phyloP scores from a whole-genome alignment of 306 rosid species.

The Astragalus membranaceus region DNA sequence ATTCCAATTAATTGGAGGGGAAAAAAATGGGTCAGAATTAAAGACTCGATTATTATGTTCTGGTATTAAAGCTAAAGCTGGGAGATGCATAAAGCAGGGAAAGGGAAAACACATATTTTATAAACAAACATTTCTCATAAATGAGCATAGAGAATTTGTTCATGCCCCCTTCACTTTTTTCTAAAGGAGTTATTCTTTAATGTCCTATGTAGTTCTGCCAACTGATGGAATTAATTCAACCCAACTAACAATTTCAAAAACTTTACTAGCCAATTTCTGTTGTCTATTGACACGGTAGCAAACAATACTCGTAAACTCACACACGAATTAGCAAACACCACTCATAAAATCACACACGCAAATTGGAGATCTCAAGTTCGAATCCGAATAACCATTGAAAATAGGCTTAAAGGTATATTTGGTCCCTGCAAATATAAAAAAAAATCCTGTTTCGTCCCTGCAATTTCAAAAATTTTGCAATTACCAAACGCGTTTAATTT shows the following conservation, averaged over 20 bases:
- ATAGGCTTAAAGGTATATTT: too few species aligned
- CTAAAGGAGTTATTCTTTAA: constrained; percentile 2
- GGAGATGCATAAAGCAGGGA: background rate
- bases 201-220: background rate
- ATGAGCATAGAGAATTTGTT: background rate
- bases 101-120: constrained; percentile 9
- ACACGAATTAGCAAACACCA: too few species aligned
- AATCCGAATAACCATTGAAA: too few species aligned
- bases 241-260: constrained; percentile 1
- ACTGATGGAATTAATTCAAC: constrained; percentile 8
- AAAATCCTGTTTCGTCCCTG: too few species aligned
- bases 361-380: too few species aligned
- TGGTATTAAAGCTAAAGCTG: constrained; percentile 18
- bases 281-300: background rate
- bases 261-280: background rate
- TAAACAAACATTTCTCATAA: background rate
- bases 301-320: too few species aligned
- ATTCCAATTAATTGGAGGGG: background rate
- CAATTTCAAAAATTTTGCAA: too few species aligned
- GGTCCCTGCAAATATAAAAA: too few species aligned
- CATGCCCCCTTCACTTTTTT: background rate
- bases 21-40: background rate
- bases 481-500: too few species aligned
- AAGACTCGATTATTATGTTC: constrained; percentile 11
- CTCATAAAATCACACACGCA: too few species aligned